phyloP scores from a whole-genome alignment of 768 basidiomycete genomes.

The Tylopilus vinaceipallidus region DNA sequence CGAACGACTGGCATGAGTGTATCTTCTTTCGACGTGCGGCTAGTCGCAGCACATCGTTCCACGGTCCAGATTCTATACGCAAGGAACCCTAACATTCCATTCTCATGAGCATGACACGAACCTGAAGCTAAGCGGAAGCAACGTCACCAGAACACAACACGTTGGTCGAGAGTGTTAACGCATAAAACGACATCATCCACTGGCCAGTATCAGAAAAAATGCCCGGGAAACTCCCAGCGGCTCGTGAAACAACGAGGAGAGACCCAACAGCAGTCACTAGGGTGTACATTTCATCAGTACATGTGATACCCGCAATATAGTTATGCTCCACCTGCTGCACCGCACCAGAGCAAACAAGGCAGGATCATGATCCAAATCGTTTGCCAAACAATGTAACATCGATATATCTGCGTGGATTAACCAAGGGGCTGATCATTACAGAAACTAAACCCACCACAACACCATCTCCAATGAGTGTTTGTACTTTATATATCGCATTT shows the following conservation, averaged over 20 bases:
- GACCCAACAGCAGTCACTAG: neutral
- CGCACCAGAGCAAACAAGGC: neutral
- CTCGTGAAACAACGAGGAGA: neutral
- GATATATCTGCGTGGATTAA: neutral
- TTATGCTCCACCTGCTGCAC: neutral
- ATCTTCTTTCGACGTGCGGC: neutral
- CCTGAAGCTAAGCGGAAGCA: neutral
- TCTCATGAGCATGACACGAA: neutral
- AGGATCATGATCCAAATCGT: neutral
- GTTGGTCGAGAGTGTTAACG: neutral
- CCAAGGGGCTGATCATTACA: neutral
- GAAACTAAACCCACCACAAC: neutral
- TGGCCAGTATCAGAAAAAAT: neutral
- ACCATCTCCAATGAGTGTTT: neutral
- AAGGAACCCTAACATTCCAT: neutral
- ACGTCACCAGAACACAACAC: neutral
- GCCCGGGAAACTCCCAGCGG: neutral
- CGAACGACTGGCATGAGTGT: neutral
- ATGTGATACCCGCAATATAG: neutral
- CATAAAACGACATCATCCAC: slow-evolving; percentile 1
- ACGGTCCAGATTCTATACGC: neutral
- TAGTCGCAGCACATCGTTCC: neutral
- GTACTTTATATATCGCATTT: neutral
- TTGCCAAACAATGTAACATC: neutral
- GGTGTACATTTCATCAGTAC: neutral